Evolutionary conservation across 106 monocot genomes (phyloP).

Genomic region (Platanthera zijinensis): DNA sequence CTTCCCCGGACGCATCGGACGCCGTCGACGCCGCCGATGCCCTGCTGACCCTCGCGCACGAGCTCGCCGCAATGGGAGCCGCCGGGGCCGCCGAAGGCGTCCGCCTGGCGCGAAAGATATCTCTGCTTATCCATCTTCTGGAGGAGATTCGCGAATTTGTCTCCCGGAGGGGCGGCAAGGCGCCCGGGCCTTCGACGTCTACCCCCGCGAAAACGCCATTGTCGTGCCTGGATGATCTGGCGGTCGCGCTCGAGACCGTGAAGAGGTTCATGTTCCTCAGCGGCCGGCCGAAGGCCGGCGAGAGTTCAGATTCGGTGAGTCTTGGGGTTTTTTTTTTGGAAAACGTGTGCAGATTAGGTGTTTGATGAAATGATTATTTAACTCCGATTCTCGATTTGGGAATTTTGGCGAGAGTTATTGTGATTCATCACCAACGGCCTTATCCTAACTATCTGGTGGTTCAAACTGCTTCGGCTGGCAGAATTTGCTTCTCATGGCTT

Average conservation of each 20-base stretch:
- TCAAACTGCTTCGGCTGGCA: background rate
- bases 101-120: conserved; percentile 57
- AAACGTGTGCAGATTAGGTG: background rate
- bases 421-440: background rate
- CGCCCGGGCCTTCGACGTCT: conserved; percentile 14
- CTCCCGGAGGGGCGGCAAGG: conserved; percentile 3
- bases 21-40: background rate
- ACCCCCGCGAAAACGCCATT: background rate
- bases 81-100: conserved; percentile 23
- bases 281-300: background rate
- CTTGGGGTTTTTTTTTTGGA: background rate
- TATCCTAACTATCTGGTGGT: background rate
- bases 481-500: background rate
- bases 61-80: conserved; percentile 20
- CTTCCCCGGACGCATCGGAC: background rate
- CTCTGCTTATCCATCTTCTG: conserved; percentile 56
- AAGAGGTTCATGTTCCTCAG: conserved; percentile 37
- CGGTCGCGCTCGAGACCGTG: conserved; percentile 36
- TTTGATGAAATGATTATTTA: background rate
- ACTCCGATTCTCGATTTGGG: background rate
- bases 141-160: conserved; percentile 56
- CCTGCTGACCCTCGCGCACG: conserved; percentile 10
- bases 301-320: background rate
- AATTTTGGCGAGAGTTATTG: background rate
- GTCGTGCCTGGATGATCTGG: conserved; percentile 31